Percentiles rank a stretch among this genome's conserved stretches.
phyloP scores from a whole-genome alignment of 805 yeast species.

The Wickerhamomyces silvicola region DNA sequence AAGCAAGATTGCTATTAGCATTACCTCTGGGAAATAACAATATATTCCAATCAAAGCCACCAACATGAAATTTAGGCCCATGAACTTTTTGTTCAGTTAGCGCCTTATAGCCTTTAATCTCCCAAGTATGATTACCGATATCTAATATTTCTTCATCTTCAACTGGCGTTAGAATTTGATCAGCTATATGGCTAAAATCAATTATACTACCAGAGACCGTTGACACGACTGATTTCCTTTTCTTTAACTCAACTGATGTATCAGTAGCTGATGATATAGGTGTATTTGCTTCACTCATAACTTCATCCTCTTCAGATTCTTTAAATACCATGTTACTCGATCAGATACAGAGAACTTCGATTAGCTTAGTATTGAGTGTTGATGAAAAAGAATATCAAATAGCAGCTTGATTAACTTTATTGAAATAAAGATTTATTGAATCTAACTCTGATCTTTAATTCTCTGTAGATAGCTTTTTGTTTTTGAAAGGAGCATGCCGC shows the following conservation, averaged over 20 bases:
- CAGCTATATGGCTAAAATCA: conserved; percentile 13
- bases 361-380: too few relatives aligned
- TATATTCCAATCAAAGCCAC: conserved; percentile 61
- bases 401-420: too few relatives aligned
- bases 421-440: too few relatives aligned
- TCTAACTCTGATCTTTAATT: too few relatives aligned
- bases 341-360: too few relatives aligned
- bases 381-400: too few relatives aligned
- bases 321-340: too few relatives aligned
- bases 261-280: too few relatives aligned
- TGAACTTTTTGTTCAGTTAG: conserved; percentile 22
- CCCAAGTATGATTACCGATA: conserved; percentile 33
- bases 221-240: conserved; percentile 4
- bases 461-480: too few relatives aligned
- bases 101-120: conserved; percentile 24
- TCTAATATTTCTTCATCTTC: conserved; percentile 26
- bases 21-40: conserved; percentile 77
- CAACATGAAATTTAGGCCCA: conserved; percentile 47
- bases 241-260: conserved; percentile 5
- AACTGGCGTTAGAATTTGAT: conserved; percentile 17
- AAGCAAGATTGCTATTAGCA: conserved; percentile 50
- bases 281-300: too few relatives aligned
- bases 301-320: too few relatives aligned
- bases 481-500: too few relatives aligned
- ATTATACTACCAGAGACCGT: conserved; percentile 1